phyloP scores from a whole-genome alignment of 2,329 filamentous ascomycete genomes.

The Paraconiothyrium sp. region DNA sequence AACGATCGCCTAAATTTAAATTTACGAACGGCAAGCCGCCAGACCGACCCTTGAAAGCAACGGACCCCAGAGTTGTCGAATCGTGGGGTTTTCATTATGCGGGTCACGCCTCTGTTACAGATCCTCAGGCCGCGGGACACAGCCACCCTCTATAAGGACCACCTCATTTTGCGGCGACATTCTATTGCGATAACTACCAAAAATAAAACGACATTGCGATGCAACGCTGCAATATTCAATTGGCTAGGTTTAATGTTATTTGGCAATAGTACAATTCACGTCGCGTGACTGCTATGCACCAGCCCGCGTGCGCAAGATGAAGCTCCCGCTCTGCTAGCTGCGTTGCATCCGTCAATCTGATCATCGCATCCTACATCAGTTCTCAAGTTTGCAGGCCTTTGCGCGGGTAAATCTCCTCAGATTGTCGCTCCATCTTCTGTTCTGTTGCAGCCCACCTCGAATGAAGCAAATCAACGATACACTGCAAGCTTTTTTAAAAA shows the following conservation, averaged over 20 bases:
- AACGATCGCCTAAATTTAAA: conserved; percentile 12
- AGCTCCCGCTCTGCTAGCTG: background rate
- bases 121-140: conserved; percentile 3
- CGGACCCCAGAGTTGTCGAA: background rate
- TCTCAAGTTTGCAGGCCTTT: background rate
- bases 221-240: background rate
- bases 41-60: conserved; percentile 1
- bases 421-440: background rate
- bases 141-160: conserved; percentile 6
- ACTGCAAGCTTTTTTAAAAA: too few species aligned
- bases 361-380: background rate
- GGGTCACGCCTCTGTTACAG: conserved; percentile 8
- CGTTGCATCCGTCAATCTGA: background rate
- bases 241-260: background rate
- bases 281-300: background rate
- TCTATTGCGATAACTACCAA: background rate
- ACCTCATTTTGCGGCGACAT: conserved; percentile 4
- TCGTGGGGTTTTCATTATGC: conserved; percentile 11
- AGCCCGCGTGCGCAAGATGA: background rate
- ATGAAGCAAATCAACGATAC: too few species aligned
- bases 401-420: background rate
- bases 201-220: background rate
- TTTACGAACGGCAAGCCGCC: background rate
- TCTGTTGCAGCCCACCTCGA: background rate
- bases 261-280: background rate